Conservation (phyloP, 305 asterid genomes). For the Solanum hybrid region DNA sequence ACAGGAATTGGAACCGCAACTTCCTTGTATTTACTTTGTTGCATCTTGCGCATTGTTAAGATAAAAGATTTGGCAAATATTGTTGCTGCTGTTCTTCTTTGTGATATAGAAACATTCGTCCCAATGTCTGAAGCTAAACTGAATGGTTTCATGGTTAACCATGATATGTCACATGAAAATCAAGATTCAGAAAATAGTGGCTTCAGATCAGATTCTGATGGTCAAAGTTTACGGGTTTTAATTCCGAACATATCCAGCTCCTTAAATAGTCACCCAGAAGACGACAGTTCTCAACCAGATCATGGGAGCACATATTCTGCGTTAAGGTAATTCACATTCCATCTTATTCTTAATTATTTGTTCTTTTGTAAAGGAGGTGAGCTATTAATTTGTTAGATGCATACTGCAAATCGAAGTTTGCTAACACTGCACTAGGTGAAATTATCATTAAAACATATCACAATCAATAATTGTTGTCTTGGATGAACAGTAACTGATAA, state of each 20-base stretch:
- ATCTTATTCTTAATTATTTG: conserved; percentile 11
- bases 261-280: conserved; percentile 28
- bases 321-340: conserved; percentile 42
- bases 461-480: neutral
- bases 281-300: conserved; percentile 23
- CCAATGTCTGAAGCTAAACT: conserved; percentile 45
- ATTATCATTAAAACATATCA: neutral
- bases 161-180: conserved; percentile 29
- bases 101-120: conserved; percentile 40
- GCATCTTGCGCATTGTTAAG: conserved; percentile 92
- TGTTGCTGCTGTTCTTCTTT: conserved; percentile 82
- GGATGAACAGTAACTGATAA: neutral
- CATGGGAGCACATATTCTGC: conserved; percentile 27
- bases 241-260: conserved; percentile 33
- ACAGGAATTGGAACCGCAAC: conserved; percentile 63
- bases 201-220: conserved; percentile 19
- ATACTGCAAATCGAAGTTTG: neutral
- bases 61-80: conserved; percentile 92
- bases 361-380: neutral
- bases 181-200: conserved; percentile 20
- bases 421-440: neutral
- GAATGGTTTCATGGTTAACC: conserved; percentile 46
- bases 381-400: neutral
- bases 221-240: conserved; percentile 25
- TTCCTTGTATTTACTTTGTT: conserved; percentile 84